Conservation (phyloP, 257 asterid species). For the Solanum lignicaule region DNA sequence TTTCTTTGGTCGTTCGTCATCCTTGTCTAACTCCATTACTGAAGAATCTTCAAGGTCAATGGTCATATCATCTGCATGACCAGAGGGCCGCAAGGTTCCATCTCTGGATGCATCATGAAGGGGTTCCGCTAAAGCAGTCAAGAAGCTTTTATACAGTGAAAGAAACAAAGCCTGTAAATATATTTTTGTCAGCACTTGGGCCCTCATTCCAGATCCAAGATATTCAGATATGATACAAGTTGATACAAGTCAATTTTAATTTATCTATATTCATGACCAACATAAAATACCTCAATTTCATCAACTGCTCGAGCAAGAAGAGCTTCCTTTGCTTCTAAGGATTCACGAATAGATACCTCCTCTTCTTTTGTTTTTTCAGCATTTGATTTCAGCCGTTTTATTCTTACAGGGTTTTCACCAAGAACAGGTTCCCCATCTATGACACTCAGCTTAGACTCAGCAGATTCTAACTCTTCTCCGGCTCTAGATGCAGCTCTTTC, state of each 20-base stretch:
- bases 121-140: conserved; percentile 57
- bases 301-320: conserved; percentile 65
- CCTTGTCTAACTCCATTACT: conserved; percentile 62
- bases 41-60: conserved; percentile 65
- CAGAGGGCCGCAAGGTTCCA: conserved; percentile 38
- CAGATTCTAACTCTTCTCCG: conserved; percentile 60
- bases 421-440: conserved; percentile 94
- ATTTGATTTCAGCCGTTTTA: conserved; percentile 66
- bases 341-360: conserved; percentile 57
- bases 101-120: conserved; percentile 50
- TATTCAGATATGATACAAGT: not conserved
- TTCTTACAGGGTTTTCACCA: conserved; percentile 81
- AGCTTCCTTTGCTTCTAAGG: conserved; percentile 91
- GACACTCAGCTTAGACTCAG: conserved; percentile 66
- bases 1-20: conserved; percentile 38
- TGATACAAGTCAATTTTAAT: not conserved
- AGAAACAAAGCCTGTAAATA: conserved; percentile 59
- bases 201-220: not conserved
- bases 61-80: conserved; percentile 66
- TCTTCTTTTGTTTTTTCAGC: conserved; percentile 63
- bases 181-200: not conserved
- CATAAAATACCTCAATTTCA: conserved; percentile 67
- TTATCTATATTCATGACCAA: not conserved
- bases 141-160: conserved; percentile 63
- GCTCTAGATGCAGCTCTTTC: conserved; percentile 71